Base-by-base conservation (phyloP, 805 yeast genomes). In the Candida argentea region DNA sequence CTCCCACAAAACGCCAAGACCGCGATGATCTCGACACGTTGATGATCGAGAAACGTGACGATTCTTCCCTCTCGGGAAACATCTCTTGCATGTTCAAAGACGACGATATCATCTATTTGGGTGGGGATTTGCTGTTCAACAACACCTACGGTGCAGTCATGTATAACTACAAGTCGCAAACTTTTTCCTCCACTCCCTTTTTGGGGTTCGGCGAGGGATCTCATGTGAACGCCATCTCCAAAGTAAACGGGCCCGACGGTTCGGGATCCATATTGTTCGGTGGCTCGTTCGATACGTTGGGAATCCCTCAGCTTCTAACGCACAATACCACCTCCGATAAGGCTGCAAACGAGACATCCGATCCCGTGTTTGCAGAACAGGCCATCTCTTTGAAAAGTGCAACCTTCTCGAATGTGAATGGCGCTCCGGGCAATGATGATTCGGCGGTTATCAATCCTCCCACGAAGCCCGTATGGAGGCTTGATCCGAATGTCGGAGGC, bases 161-260 rank as follows among this genome's bases (percentile, higher is more conserved):
- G 4, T 89, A 83, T 65, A 66, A 83, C 50, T 43, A 56, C 10
- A 38, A 65, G 1, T 39, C 65, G 3, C 40, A 61, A 13, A 18
- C 50, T 2, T 52, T 82, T 22, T 28, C 44, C 2, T 46, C 65
- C 6, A 57, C 83, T 3, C 77, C 81, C 1, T 91, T 89, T 52
- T 65, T 68, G 16, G 97, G 97, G 0, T 85, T 89, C 46, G 76
- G 75, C 5, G 44, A 63, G 19, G 61, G 68, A 33, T 61, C 87
- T 1, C 34, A 41, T 0, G 69, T 91, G 9, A 72, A 75, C 35
- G 60, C 87, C 5, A 86, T 91, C 11, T 38, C 70, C 0, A 64
- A 65, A 35, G 45, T 72, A 3, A 54, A 52, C 26, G 31, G 32
- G 26, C 64, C 61, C 21, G 31, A 36, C 18, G 32, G 37, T 20